These are phyloP conservation scores for Aspergillus fumigatiaffinis DNA, from an alignment of 2,329 filamentous ascomycete genomes.

Conservation along the genomic window DNA sequence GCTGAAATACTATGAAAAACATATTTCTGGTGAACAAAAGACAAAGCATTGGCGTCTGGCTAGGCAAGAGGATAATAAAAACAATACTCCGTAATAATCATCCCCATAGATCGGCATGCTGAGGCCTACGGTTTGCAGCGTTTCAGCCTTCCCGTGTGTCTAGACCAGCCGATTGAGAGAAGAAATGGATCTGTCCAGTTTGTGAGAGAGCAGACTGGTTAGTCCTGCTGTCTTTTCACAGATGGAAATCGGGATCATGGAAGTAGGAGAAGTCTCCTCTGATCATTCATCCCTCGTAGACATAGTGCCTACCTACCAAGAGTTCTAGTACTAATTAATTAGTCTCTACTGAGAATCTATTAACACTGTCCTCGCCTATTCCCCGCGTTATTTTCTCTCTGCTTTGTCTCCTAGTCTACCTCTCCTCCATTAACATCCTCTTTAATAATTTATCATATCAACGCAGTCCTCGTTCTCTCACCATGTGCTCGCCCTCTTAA, in stretches of 20 bases:
- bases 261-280: too few relatives aligned
- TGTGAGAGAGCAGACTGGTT: constrained; percentile 14
- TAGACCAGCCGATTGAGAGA: constrained; percentile 30
- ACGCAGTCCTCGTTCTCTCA: not conserved
- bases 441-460: not conserved
- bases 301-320: too few relatives aligned
- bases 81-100: too few relatives aligned
- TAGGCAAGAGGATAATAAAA: too few relatives aligned
- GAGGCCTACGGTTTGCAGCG: not conserved
- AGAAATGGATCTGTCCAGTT: constrained; percentile 10
- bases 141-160: constrained; percentile 25
- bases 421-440: not conserved
- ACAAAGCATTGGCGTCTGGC: not conserved
- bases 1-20: not conserved
- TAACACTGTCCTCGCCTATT: too few relatives aligned
- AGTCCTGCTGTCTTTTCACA: not conserved
- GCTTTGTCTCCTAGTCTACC: not conserved
- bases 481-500: not conserved
- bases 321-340: too few relatives aligned
- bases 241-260: not conserved
- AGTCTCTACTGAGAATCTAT: too few relatives aligned
- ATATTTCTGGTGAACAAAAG: not conserved
- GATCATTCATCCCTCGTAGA: too few relatives aligned
- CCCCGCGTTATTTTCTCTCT: not conserved
- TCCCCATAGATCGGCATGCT: not conserved